Base-by-base conservation (phyloP, 257 asterid species). In the Solanum peruvianum region DNA sequence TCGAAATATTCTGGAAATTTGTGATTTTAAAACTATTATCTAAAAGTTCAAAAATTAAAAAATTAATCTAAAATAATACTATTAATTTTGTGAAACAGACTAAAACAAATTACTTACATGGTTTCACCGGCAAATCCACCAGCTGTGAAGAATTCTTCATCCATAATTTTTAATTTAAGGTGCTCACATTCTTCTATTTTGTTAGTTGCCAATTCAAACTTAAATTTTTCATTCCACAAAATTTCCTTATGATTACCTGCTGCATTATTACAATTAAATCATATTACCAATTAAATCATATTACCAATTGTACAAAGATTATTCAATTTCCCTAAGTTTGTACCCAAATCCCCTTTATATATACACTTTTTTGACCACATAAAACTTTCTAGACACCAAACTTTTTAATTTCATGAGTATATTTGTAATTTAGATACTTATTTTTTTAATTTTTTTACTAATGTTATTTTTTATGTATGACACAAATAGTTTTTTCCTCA, bases 221-320 rank as follows among this genome's bases (percentile, higher is more conserved):
- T 88, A 69, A 95, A 87, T 33, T 96, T 95, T 76, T 96, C 93
- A 11, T 96, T 96, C 99, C 96, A 96, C 87, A 86, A 92, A 84
- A 93, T 85, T 87, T 90, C 93, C 18, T 90, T 91, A 16, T 83
- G 86, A 41, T 82, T 86, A 45, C 89, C 97, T 96, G 94, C 87
- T 82, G 6, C 18, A 86, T 18, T 41, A 62, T 58, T 20, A 58
- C 66, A 58, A 58, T 58, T 58, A 58, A 58, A 58, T 58, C 11
- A 58, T 58, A 58, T 58, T 20, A 20, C 11, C 4, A 33, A 33
- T 31, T 56, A 18, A 58, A 58, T 58, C 11, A 58, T 58, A 58
- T 58, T 20, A 20, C 11, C 4, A 33, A 33, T 31, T 56, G 7
- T 8, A 58, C 25, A 58, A 56, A 58, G 12, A 20, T 20, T 8